Percentiles rank a stretch among this genome's conserved stretches.
phyloP scores from a whole-genome alignment of 805 yeast species.

The Cyberlindnera euphorbiae region DNA sequence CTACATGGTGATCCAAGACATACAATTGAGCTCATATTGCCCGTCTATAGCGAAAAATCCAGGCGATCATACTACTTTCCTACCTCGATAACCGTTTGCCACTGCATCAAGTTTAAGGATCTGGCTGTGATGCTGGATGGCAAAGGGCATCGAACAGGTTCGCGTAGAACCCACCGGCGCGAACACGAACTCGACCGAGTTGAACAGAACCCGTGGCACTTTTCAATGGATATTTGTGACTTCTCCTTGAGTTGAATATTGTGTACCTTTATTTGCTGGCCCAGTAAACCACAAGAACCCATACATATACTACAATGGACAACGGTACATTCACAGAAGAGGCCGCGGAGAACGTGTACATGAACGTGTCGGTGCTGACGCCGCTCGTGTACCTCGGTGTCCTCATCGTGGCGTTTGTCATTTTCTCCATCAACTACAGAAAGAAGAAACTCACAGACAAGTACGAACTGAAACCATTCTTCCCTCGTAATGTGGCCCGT shows the following conservation, averaged over 20 bases:
- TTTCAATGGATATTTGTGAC: no score
- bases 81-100: not conserved
- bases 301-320: conserved; percentile 7
- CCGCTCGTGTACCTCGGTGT: conserved; percentile 75
- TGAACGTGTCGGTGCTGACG: conserved; percentile 51
- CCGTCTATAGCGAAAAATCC: not conserved
- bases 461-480: conserved; percentile 64
- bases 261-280: no score
- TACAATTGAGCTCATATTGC: conserved; percentile 11
- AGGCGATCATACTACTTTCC: no score
- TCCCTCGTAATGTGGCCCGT: conserved; percentile 60
- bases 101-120: no score
- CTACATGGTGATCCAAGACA: conserved; percentile 1
- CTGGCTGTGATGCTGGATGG: no score
- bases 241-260: no score
- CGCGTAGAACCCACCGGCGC: no score
- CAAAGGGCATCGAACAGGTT: no score
- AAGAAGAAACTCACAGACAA: conserved; percentile 46
- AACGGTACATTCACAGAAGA: conserved; percentile 7
- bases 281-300: not conserved
- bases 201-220: no score
- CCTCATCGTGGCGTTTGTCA: conserved; percentile 56
- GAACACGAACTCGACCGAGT: no score
- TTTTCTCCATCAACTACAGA: conserved; percentile 69
- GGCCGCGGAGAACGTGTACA: conserved; percentile 4